Evolutionary conservation across 108 stramenopile genomes (phyloP).

Genomic region (Skeletonema grethae): DNA sequence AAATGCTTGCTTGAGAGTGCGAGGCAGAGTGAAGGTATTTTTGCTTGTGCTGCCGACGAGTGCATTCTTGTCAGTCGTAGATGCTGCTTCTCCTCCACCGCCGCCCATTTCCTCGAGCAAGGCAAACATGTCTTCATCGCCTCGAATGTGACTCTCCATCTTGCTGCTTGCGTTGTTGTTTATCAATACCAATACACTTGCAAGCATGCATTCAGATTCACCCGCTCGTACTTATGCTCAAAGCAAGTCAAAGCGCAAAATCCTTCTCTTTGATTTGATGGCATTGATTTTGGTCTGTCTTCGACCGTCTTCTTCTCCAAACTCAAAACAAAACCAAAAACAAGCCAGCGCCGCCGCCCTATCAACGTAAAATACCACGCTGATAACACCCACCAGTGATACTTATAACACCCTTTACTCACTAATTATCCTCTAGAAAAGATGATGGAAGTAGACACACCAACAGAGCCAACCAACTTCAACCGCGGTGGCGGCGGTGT

Average conservation of each 20-base stretch:
- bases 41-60: neutral
- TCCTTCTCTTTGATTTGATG: too few species aligned
- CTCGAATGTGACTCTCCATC: conserved; percentile 23
- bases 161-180: neutral
- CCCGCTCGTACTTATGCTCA: too few species aligned
- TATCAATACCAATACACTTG: too few species aligned
- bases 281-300: too few species aligned
- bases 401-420: neutral
- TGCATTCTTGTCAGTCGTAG: neutral
- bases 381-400: too few species aligned
- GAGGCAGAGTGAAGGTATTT: conserved; percentile 7
- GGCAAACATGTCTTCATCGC: conserved; percentile 49
- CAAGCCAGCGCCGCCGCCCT: too few species aligned
- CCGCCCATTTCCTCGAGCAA: conserved; percentile 44
- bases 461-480: conserved; percentile 5
- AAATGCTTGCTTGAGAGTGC: conserved; percentile 25
- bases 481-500: conserved; percentile 19
- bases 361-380: too few species aligned
- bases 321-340: too few species aligned
- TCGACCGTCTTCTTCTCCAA: too few species aligned
- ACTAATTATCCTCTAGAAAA: neutral
- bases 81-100: conserved; percentile 1
- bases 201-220: too few species aligned
- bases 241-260: too few species aligned
- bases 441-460: conserved; percentile 5